Percentiles rank a stretch among this genome's conserved stretches.
phyloP scores from a whole-genome alignment of 495 filamentous ascomycete genomes.

The Corynascus novoguineensis region DNA sequence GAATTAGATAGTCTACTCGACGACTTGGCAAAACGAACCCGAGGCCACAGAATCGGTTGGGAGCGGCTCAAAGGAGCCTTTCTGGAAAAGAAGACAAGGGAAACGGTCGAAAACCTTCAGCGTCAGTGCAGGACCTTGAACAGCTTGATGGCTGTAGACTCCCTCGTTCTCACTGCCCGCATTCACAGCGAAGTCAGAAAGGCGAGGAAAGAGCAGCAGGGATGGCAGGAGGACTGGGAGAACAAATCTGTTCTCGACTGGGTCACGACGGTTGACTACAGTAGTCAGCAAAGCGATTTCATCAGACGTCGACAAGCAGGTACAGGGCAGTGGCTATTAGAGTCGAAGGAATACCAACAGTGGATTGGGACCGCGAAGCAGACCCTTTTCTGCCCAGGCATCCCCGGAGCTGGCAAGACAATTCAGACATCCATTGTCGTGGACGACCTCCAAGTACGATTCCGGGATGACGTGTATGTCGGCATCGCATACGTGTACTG shows the following conservation, averaged over 20 bases:
- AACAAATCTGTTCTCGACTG: slow-evolving; percentile 21
- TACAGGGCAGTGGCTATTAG: slow-evolving; percentile 43
- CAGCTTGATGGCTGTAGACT: background rate
- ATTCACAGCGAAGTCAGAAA: background rate
- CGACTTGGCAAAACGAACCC: slow-evolving; percentile 17
- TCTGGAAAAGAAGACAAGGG: slow-evolving; percentile 12
- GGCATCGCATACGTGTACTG: slow-evolving; percentile 43
- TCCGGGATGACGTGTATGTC: slow-evolving; percentile 21
- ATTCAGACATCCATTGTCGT: slow-evolving; percentile 34
- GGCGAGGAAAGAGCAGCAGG: background rate
- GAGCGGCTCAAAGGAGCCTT: slow-evolving; percentile 20
- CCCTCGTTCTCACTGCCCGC: background rate
- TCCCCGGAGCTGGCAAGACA: slow-evolving; percentile 36
- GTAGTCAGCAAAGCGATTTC: slow-evolving; percentile 19
- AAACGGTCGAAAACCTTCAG: slow-evolving; percentile 18
- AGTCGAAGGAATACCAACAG: slow-evolving; percentile 28
- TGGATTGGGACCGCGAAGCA: slow-evolving; percentile 28
- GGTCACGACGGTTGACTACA: slow-evolving; percentile 25
- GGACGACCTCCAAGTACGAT: slow-evolving; percentile 28
- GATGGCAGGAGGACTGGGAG: background rate
- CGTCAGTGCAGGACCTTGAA: slow-evolving; percentile 18
- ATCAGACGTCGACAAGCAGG: slow-evolving; percentile 27
- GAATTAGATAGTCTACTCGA: slow-evolving; percentile 3
- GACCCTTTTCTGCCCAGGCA: slow-evolving; percentile 43
- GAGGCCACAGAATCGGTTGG: slow-evolving; percentile 17